Percentiles rank a stretch among this genome's conserved stretches.
Evolutionary conservation across 1,284 basidiomycete species (phyloP).

Genomic region (Phenoliferia sp.): DNA sequence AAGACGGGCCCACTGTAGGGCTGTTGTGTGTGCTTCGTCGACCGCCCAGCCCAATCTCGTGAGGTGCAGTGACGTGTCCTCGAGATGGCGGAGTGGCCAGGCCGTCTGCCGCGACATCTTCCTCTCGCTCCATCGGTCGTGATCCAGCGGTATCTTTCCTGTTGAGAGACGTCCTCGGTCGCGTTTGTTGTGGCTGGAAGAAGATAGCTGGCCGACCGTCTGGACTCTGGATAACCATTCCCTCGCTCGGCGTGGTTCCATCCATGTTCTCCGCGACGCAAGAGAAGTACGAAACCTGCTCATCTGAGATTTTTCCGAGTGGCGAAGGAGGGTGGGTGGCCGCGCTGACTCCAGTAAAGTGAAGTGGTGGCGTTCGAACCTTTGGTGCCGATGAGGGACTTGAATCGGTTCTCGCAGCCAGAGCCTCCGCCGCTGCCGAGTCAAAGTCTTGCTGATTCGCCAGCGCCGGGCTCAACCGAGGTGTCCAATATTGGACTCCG

Average conservation of each 20-base stretch:
- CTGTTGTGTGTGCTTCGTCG: neutral
- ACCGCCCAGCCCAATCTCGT: constrained; percentile 28
- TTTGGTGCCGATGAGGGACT: neutral
- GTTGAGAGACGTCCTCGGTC: neutral
- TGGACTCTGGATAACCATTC: constrained; percentile 83
- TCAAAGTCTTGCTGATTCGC: constrained; percentile 26
- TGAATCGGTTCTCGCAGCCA: neutral
- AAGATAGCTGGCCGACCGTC: constrained; percentile 91
- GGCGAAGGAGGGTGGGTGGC: constrained; percentile 25
- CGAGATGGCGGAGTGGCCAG: neutral
- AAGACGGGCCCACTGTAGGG: too few relatives aligned
- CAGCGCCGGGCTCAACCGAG: constrained; percentile 53
- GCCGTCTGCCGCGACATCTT: neutral
- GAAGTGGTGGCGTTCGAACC: constrained; percentile 25
- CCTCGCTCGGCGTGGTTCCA: constrained; percentile 66
- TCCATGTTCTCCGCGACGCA: constrained; percentile 58
- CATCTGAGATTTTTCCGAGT: constrained; percentile 27
- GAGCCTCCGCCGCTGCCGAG: constrained; percentile 4
- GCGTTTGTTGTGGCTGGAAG: constrained; percentile 65
- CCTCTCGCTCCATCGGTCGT: constrained; percentile 5
- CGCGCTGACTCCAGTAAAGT: constrained; percentile 15
- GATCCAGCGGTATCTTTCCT: neutral
- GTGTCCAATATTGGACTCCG: constrained; percentile 36
- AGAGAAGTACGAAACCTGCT: constrained; percentile 62
- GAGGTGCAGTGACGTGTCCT: constrained; percentile 12